Evolutionary conservation across 768 basidiomycete species (phyloP).

Genomic region (Butyriboletus loyo): DNA sequence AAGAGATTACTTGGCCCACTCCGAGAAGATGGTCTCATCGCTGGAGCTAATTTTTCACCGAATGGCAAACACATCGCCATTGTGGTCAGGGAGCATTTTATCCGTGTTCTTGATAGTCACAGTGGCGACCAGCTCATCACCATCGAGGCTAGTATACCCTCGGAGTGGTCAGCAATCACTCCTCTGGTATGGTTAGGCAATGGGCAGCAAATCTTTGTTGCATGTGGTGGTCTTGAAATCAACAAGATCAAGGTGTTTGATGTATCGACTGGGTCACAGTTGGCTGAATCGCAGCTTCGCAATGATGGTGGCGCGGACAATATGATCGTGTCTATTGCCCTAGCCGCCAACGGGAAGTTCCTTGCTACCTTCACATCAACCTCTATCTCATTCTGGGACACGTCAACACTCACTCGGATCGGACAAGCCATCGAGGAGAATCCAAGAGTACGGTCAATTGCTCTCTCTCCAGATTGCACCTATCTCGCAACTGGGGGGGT

Average conservation of each 20-base stretch:
- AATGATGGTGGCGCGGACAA: too few species aligned
- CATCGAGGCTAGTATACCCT: neutral
- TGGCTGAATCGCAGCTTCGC: neutral
- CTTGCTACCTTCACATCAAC: neutral
- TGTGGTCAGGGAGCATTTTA: neutral
- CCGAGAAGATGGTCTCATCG: neutral
- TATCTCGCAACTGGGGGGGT: neutral
- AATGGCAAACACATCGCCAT: neutral
- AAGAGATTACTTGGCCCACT: neutral
- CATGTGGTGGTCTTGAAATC: neutral
- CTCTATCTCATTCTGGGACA: neutral
- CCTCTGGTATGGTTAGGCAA: neutral
- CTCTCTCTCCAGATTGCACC: neutral
- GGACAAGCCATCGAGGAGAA: neutral
- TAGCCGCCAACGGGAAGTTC: neutral
- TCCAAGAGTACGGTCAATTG: neutral
- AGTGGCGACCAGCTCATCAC: conserved; percentile 1
- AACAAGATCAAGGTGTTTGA: neutral
- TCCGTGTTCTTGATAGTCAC: neutral
- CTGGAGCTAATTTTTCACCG: neutral
- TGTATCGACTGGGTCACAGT: neutral
- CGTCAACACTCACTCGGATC: neutral
- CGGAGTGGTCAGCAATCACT: accelerated
- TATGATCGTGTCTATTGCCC: neutral
- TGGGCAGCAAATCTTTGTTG: neutral